Evolutionary conservation across 345 rosid species (phyloP), one percentile per base, ranked within the genome.

Genomic region (Conringia planisiliqua): DNA sequence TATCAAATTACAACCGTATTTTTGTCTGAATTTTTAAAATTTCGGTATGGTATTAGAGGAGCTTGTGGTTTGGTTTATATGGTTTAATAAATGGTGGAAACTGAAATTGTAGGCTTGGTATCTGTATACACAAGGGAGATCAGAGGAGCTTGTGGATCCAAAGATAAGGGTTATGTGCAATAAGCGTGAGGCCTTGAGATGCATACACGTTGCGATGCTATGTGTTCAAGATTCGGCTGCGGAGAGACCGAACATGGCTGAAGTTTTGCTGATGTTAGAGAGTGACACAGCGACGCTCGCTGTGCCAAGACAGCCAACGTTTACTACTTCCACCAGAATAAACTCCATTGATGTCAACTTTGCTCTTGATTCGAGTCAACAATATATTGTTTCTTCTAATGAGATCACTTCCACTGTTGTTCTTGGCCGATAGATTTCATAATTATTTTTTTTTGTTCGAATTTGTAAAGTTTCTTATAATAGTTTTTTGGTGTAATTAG

Each of bases 151-250:
- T 0, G 71, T 91, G 16, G 96, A 94, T 73, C 78, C 84, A 39
- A 72, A 76, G 22, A 84, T 87, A 4, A 79, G 75, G 43, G 78
- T 58, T 35, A 77, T 87, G 14, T 77, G 82, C 68, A 68, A 81
- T 26, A 42, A 68, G 9, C 68, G 75, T 24, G 88, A 89, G 80
- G 89, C 75, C 0, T 32, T 83, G 71, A 85, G 86, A 68, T 94
- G 97, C 80, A 79, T 94, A 67, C 91, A 94, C 5, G 83, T 93
- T 32, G 97, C 92, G 5, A 86, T 93, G 75, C 26, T 91, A 12
- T 91, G 98, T 68, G 98, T 86, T 39, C 97, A 94, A 73, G 96
- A 94, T 64, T 80, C 87, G 0, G 85, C 97, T 59, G 75, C 69
- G 24, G 59, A 83, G 8, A 84, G 97, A 68, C 98, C 95, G 2